phyloP scores from a whole-genome alignment of 208 protist species.

The Chromosphaera perkinsii region DNA sequence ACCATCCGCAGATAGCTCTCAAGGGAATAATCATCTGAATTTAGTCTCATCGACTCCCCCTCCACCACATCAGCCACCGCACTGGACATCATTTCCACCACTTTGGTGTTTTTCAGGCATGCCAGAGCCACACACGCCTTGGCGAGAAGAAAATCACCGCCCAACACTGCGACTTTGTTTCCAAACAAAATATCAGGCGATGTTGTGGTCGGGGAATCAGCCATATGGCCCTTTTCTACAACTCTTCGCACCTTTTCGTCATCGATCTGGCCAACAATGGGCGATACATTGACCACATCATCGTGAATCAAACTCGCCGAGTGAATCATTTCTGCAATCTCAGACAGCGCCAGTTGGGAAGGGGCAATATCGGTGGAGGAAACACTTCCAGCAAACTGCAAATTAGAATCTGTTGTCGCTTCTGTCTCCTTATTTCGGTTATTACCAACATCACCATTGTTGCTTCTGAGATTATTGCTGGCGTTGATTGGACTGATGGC shows the following conservation, averaged over 20 bases:
- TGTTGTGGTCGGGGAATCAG: background rate
- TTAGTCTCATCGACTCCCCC: conserved; percentile 10
- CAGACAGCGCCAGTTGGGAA: conserved; percentile 68
- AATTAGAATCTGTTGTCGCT: no score
- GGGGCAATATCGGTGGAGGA: no score
- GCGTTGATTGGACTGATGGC: no score
- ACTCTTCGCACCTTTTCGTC: no score
- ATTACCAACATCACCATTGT: no score
- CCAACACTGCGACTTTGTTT: conserved; percentile 64
- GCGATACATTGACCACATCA: conserved; percentile 84
- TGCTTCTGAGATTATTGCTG: no score
- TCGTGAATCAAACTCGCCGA: conserved; percentile 84
- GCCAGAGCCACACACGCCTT: conserved; percentile 76
- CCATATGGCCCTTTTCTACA: conserved; percentile 52
- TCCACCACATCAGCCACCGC: conserved; percentile 4
- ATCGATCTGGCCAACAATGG: no score
- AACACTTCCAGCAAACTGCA: no score
- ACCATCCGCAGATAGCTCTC: no score
- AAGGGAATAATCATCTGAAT: no score
- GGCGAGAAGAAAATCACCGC: conserved; percentile 77
- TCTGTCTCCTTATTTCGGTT: no score
- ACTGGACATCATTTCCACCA: conserved; percentile 69
- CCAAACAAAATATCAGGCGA: background rate
- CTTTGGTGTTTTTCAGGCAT: conserved; percentile 66
- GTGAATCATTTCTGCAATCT: conserved; percentile 87